A percentile compares a stretch with the other conserved stretches of the same genome.
These are phyloP conservation scores for Fusarium sororula DNA, from an alignment of 2,329 filamentous ascomycete genomes.

Conservation along the genomic window DNA sequence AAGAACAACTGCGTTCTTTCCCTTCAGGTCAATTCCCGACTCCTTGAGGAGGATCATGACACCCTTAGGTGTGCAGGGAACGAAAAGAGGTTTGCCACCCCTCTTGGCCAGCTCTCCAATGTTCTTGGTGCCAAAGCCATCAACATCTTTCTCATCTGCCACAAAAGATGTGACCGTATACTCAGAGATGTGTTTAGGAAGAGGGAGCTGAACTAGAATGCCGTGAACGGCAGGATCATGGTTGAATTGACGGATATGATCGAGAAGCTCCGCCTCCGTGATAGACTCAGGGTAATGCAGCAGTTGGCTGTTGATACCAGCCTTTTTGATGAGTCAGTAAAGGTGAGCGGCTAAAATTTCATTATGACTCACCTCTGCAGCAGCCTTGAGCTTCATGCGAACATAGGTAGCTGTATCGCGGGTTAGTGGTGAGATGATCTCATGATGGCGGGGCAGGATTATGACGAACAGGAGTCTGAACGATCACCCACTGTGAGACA, in stretches of 20 bases:
- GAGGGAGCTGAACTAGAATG: constrained; percentile 90
- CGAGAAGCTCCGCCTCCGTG: constrained; percentile 84
- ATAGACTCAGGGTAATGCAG: constrained; percentile 84
- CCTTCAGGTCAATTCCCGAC: constrained; percentile 81
- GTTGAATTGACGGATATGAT: constrained; percentile 84
- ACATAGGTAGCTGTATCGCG: constrained; percentile 84
- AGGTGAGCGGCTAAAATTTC: neutral
- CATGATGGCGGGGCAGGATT: constrained; percentile 35
- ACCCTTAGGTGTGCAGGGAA: constrained; percentile 95
- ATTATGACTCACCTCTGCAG: constrained; percentile 74
- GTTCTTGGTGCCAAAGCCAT: constrained; percentile 93
- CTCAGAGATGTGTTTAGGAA: constrained; percentile 90
- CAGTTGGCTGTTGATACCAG: constrained; percentile 88
- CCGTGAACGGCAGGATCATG: constrained; percentile 87
- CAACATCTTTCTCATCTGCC: constrained; percentile 93
- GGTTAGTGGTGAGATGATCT: constrained; percentile 29
- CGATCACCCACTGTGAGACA: constrained; percentile 79
- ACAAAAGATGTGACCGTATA: constrained; percentile 91
- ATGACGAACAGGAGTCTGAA: constrained; percentile 80
- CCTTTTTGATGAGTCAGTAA: constrained; percentile 57
- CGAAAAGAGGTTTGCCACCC: constrained; percentile 87
- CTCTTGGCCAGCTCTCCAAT: constrained; percentile 98
- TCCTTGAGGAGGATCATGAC: constrained; percentile 93
- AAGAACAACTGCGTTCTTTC: constrained; percentile 94
- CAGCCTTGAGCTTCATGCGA: constrained; percentile 99